Percentiles rank a stretch among this genome's conserved stretches.
Evolutionary conservation across 2,329 filamentous ascomycete genomes (phyloP).

Genomic region (Aspergillus vadensis): DNA sequence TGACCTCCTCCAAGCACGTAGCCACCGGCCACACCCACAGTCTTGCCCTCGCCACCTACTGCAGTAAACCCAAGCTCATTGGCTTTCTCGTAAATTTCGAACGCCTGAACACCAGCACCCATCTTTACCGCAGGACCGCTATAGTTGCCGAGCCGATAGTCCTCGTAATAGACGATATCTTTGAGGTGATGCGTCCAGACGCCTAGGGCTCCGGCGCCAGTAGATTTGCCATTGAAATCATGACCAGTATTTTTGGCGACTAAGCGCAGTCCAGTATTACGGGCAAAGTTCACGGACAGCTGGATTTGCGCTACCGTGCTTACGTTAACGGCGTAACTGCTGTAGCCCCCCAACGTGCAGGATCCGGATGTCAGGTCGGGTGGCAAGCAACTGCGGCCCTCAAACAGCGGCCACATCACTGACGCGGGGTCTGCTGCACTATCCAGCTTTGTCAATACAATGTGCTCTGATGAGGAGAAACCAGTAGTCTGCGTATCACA

Average conservation of each 20-base stretch:
- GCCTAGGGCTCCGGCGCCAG: constrained; percentile 50
- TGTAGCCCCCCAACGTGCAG: constrained; percentile 36
- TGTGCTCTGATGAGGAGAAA: too few relatives aligned
- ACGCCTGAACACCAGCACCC: constrained; percentile 57
- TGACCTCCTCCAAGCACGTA: constrained; percentile 64
- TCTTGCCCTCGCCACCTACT: constrained; percentile 54
- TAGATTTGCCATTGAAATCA: constrained; percentile 51
- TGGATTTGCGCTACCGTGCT: constrained; percentile 37
- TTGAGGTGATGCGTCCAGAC: constrained; percentile 56
- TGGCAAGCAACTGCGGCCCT: constrained; percentile 30
- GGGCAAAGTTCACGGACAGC: constrained; percentile 34
- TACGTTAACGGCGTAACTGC: constrained; percentile 40
- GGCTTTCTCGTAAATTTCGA: constrained; percentile 50
- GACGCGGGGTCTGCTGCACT: constrained; percentile 28
- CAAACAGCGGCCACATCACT: constrained; percentile 33
- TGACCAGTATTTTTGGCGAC: constrained; percentile 51
- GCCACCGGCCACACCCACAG: constrained; percentile 62
- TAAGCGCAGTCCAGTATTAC: constrained; percentile 36
- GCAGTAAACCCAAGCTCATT: constrained; percentile 50
- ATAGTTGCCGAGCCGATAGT: constrained; percentile 47
- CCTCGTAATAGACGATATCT: constrained; percentile 42
- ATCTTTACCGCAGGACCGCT: constrained; percentile 55
- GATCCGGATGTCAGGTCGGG: constrained; percentile 24
- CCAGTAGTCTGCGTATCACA: too few relatives aligned
- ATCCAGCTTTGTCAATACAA: background rate